Evolutionary conservation across 75 land plant genomes (phyloP).

Genomic region (Picea sitchensis): DNA sequence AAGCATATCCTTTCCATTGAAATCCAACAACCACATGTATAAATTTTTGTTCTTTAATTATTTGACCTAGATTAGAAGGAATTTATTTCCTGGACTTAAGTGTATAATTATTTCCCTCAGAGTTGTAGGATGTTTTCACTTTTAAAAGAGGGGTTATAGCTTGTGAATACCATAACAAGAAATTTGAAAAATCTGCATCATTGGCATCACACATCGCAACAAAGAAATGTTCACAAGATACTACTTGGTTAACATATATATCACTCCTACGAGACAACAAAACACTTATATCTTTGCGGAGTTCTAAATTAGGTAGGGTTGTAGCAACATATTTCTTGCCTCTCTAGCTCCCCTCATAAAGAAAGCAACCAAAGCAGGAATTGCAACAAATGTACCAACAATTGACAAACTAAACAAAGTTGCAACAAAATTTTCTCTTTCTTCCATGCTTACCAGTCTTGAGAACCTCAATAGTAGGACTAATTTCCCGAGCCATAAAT

Average conservation of each 20-base stretch:
- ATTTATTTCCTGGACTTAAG: slow-evolving; percentile 78
- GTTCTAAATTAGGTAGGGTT: too few species aligned
- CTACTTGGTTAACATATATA: slow-evolving; percentile 36
- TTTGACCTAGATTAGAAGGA: slow-evolving; percentile 87
- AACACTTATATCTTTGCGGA: too few species aligned
- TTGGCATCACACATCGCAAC: slow-evolving; percentile 98
- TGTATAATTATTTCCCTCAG: slow-evolving; percentile 62
- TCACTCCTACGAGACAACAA: too few species aligned
- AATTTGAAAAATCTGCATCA: slow-evolving; percentile 74
- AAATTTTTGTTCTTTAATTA: slow-evolving; percentile 86
- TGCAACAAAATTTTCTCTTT: too few species aligned
- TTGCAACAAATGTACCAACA: too few species aligned
- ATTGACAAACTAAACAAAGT: too few species aligned
- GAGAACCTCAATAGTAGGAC: too few species aligned
- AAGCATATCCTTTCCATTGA: slow-evolving; percentile 68
- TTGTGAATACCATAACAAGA: slow-evolving; percentile 91
- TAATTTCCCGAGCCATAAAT: too few species aligned
- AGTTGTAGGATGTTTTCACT: slow-evolving; percentile 73
- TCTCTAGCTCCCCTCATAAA: too few species aligned
- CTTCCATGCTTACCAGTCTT: too few species aligned
- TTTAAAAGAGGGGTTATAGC: slow-evolving; percentile 88
- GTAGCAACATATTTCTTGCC: too few species aligned
- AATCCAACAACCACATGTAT: slow-evolving; percentile 73
- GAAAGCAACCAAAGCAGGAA: too few species aligned
- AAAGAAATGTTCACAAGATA: slow-evolving; percentile 94